phyloP scores from a whole-genome alignment of 2,329 filamentous ascomycete genomes.

The Myrmaecium sp. region DNA sequence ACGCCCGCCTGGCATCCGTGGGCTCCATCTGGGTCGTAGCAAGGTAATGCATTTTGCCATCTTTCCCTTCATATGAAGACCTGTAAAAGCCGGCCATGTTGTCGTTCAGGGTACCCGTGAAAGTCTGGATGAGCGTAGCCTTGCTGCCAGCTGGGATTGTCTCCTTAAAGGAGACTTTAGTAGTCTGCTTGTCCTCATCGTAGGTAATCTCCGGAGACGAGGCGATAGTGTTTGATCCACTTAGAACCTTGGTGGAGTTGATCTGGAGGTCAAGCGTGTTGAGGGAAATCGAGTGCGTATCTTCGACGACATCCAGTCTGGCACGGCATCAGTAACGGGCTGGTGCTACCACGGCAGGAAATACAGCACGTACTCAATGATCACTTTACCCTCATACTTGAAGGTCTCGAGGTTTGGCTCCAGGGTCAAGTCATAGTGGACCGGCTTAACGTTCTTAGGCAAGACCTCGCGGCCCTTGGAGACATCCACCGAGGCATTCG shows the following conservation, averaged over 20 bases:
- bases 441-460: slow-evolving; percentile 80
- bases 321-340: slow-evolving; percentile 9
- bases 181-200: slow-evolving; percentile 65
- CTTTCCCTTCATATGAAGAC: slow-evolving; percentile 72
- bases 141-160: slow-evolving; percentile 57
- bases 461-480: slow-evolving; percentile 63
- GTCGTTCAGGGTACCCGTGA: slow-evolving; percentile 68
- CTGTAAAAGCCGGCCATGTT: slow-evolving; percentile 98
- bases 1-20: slow-evolving; percentile 79
- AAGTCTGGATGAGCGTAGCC: slow-evolving; percentile 60
- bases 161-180: slow-evolving; percentile 63
- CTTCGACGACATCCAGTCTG: slow-evolving; percentile 64
- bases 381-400: slow-evolving; percentile 68
- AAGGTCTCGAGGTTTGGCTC: slow-evolving; percentile 83
- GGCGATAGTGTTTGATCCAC: slow-evolving; percentile 38
- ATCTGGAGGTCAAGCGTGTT: slow-evolving; percentile 81
- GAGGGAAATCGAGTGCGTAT: slow-evolving; percentile 70
- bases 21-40: slow-evolving; percentile 94
- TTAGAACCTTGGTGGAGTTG: slow-evolving; percentile 51
- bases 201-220: slow-evolving; percentile 53
- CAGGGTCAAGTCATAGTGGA: slow-evolving; percentile 78
- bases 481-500: slow-evolving; percentile 41
- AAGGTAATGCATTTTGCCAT: slow-evolving; percentile 66
- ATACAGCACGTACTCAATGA: slow-evolving; percentile 47
- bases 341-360: neutral